These are phyloP conservation scores for Schizochytrium sp. DNA, from an alignment of 108 stramenopile species.

Conservation along the genomic window DNA sequence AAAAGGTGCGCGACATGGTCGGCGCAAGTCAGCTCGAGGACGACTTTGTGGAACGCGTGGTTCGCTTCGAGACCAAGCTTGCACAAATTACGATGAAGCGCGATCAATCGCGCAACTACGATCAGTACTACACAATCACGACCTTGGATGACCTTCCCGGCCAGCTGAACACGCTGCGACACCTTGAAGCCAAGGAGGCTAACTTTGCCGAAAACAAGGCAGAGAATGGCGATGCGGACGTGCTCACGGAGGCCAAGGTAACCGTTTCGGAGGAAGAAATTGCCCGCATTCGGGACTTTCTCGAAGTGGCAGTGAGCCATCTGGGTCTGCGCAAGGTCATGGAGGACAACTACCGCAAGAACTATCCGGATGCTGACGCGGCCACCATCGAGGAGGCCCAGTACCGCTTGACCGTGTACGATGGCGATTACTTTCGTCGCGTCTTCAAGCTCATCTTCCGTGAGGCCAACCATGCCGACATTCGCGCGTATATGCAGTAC, in stretches of 20 bases:
- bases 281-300: not conserved
- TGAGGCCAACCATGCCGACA: conserved; percentile 24
- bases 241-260: not conserved
- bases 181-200: not conserved
- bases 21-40: not conserved
- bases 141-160: not conserved
- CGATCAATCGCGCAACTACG: not conserved
- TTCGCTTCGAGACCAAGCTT: conserved; percentile 11
- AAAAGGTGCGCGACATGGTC: not conserved
- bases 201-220: not conserved
- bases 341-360: not conserved
- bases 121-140: conserved; percentile 5
- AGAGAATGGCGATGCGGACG: not conserved
- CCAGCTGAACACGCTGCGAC: not conserved
- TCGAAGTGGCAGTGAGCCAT: not conserved
- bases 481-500: conserved; percentile 55
- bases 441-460: conserved; percentile 28
- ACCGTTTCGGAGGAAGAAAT: not conserved
- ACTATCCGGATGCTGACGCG: not conserved
- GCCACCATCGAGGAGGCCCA: not conserved
- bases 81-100: not conserved
- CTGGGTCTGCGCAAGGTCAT: not conserved
- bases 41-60: not conserved
- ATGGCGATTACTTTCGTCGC: conserved; percentile 9
- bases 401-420: not conserved